Base-by-base conservation (phyloP, 2,329 filamentous ascomycete genomes). In the Oidium heveae region DNA sequence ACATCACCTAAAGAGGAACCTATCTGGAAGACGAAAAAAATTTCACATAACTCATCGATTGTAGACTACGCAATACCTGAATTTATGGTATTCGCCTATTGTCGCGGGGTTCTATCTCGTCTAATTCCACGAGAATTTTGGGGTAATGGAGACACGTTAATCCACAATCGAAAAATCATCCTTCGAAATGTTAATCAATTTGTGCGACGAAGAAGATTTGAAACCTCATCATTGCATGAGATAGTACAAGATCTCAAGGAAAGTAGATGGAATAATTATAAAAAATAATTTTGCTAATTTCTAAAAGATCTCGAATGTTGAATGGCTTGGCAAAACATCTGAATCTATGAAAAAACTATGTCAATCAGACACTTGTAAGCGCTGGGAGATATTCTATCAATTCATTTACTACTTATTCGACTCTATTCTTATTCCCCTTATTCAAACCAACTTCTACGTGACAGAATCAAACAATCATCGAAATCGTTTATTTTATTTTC, bases 401-500 rank as follows among this genome's bases (percentile, higher is more conserved):
- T 80, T 96, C 56, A 62, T 96, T 7, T 96, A 95, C 68, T 98
- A 88, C 65, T 60, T 94, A 4, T 91, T 98, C 62, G 91, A 98
- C 66, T 95, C 88, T 0, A 72, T 95, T 22, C 64, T 98, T 55
- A 84, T 96, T 61, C 89, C 91, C 10, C 72, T 98, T 8, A 75
- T 96, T 51, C 79, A 85, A 36, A 80, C 77, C 58, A 88, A 91
- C 62, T 98, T 98, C 63, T 89, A 96, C 63, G 84, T 95, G 39
- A 98, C 91, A 0, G 91, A 98, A 66, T 91, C 87, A 0, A 87
- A 79, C 58, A 72, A 73, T 1, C 79, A 94, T 63, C 80, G 82
- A 16, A 86, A 91, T 61, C 78, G 79, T 32, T 69, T 96, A 0
- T 94, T 94, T 66, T 98, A 86, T 68, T 96, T 95, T 64, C 83